These are phyloP conservation scores for Peronospora tabacina DNA, from an alignment of 352 stramenopile species.

Conservation along the genomic window DNA sequence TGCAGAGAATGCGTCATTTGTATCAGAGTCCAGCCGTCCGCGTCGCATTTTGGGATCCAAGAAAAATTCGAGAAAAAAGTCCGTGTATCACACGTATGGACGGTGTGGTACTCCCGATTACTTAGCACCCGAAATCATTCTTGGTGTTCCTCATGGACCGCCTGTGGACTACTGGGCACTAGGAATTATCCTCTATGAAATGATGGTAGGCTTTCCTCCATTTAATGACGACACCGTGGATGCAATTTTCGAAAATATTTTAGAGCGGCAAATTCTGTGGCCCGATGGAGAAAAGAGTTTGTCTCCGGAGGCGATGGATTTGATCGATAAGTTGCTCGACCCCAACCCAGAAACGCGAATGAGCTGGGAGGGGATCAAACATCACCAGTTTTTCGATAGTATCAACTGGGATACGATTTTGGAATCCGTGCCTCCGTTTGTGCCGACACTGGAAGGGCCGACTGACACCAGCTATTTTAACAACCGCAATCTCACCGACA, in stretches of 20 bases:
- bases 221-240: slow-evolving; percentile 88
- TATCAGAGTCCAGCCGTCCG: slow-evolving; percentile 2
- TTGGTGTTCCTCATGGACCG: slow-evolving; percentile 53
- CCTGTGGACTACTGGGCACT: slow-evolving; percentile 87
- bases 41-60: slow-evolving; percentile 14
- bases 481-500: slow-evolving; percentile 80
- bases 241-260: slow-evolving; percentile 82
- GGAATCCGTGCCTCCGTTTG: slow-evolving; percentile 73
- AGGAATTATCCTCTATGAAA: slow-evolving; percentile 88
- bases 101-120: slow-evolving; percentile 85
- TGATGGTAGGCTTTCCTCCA: slow-evolving; percentile 82
- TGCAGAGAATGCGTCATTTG: not conserved
- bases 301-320: slow-evolving; percentile 67
- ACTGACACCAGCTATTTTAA: slow-evolving; percentile 89
- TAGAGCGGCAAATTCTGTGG: slow-evolving; percentile 80
- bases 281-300: slow-evolving; percentile 83
- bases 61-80: slow-evolving; percentile 37
- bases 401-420: slow-evolving; percentile 81
- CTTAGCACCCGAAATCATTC: slow-evolving; percentile 84
- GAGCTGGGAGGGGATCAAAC: slow-evolving; percentile 52
- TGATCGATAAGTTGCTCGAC: slow-evolving; percentile 79
- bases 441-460: slow-evolving; percentile 75
- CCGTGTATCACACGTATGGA: slow-evolving; percentile 53
- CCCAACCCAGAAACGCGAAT: slow-evolving; percentile 55
- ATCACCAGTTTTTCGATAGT: slow-evolving; percentile 65